phyloP scores from a whole-genome alignment of 1,284 basidiomycete species.

The Rhodotorula sp. region DNA sequence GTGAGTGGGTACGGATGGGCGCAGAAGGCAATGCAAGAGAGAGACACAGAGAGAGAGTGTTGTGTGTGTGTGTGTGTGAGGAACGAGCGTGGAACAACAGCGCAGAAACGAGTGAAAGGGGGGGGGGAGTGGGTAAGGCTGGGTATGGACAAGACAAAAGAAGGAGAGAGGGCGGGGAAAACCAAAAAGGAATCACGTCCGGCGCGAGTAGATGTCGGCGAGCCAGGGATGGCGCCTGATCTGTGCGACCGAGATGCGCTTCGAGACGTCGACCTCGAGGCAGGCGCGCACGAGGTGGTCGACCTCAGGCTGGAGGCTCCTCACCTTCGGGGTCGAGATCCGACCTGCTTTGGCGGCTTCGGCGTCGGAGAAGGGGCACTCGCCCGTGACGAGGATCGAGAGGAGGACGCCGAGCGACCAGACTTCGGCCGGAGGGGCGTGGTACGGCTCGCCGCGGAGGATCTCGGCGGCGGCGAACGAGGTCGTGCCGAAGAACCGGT shows the following conservation, averaged over 20 bases:
- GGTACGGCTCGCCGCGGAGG: constrained; percentile 63
- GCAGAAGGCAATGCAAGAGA: too few relatives aligned
- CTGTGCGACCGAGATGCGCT: constrained; percentile 66
- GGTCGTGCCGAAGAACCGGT: constrained; percentile 72
- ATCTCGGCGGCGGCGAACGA: constrained; percentile 72
- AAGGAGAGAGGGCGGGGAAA: too few relatives aligned
- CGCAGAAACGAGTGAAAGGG: too few relatives aligned
- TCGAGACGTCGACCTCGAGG: constrained; percentile 66
- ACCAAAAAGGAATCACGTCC: too few relatives aligned
- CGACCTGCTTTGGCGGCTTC: constrained; percentile 57
- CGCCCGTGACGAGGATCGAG: constrained; percentile 78
- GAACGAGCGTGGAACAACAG: too few relatives aligned
- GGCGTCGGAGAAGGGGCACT: constrained; percentile 75
- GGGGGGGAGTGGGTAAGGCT: too few relatives aligned
- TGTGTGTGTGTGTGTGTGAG: too few relatives aligned
- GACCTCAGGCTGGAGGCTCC: constrained; percentile 47
- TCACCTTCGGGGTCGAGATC: constrained; percentile 42
- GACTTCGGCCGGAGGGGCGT: constrained; percentile 73
- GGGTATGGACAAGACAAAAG: too few relatives aligned
- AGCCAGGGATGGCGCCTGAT: constrained; percentile 77
- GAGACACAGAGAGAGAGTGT: too few relatives aligned
- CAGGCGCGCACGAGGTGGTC: constrained; percentile 67
- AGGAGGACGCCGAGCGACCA: constrained; percentile 91
- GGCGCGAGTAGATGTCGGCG: neutral
- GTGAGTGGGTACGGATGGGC: too few relatives aligned